Evolutionary conservation across 139 green algal species (phyloP).

Genomic region (Asterochloris erici): DNA sequence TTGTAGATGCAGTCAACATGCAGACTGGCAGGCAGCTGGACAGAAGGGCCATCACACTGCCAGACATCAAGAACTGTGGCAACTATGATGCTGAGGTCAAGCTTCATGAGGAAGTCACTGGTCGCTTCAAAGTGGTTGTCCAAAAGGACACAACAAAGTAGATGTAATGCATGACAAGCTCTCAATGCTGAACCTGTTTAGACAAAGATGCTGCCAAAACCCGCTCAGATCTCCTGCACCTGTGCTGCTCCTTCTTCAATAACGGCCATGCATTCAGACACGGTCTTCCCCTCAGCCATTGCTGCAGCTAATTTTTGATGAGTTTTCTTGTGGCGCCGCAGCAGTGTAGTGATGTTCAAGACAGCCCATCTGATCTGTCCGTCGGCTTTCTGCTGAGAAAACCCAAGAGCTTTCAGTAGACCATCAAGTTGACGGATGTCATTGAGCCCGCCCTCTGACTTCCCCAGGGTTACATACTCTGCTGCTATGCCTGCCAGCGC

Average conservation of each 20-base stretch:
- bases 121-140: conserved; percentile 83
- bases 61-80: conserved; percentile 87
- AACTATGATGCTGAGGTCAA: conserved; percentile 71
- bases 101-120: conserved; percentile 77
- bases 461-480: conserved; percentile 86
- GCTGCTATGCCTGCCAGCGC: conserved; percentile 82
- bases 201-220: not conserved
- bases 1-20: conserved; percentile 78
- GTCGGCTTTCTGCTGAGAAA: conserved; percentile 75
- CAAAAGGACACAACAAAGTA: conserved; percentile 50
- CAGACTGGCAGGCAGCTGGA: conserved; percentile 80
- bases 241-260: conserved; percentile 2
- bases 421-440: conserved; percentile 92
- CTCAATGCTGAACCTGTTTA: too few species aligned
- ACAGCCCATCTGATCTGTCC: conserved; percentile 82
- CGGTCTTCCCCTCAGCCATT: conserved; percentile 15
- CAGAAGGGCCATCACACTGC: conserved; percentile 68
- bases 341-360: conserved; percentile 78
- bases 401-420: conserved; percentile 60
- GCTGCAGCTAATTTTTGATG: conserved; percentile 61
- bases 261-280: conserved; percentile 21
- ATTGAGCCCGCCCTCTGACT: conserved; percentile 85
- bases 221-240: not conserved
- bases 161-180: too few species aligned
- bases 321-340: conserved; percentile 65